Conservation (phyloP, 345 rosid species). For the Eucalyptus fibrosa region DNA sequence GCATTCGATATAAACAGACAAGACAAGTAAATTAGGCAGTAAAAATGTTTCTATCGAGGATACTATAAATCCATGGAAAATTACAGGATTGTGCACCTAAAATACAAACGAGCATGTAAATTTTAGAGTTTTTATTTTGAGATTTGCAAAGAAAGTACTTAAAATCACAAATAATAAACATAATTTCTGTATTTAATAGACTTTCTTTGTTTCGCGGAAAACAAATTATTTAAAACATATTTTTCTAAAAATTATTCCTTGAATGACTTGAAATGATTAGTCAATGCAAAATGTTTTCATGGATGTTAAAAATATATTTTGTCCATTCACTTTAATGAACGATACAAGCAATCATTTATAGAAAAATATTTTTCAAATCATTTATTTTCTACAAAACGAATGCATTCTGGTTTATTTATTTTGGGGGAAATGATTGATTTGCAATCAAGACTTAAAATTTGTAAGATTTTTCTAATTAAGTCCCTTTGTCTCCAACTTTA, state of each 20-base stretch:
- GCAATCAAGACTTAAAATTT: background rate
- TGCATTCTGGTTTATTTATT: too few relatives aligned
- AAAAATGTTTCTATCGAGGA: background rate
- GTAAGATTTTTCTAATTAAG: background rate
- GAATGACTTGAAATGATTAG: too few relatives aligned
- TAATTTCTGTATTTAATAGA: background rate
- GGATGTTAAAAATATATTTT: too few relatives aligned
- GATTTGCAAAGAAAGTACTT: background rate
- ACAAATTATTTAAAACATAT: too few relatives aligned
- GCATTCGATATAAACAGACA: background rate
- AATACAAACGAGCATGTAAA: background rate
- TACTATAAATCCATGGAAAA: background rate
- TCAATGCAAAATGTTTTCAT: too few relatives aligned
- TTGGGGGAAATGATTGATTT: too few relatives aligned
- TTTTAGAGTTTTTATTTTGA: background rate
- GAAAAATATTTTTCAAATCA: too few relatives aligned
- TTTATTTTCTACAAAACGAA: too few relatives aligned
- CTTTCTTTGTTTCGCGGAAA: background rate
- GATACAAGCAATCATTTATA: too few relatives aligned
- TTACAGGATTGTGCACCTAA: background rate
- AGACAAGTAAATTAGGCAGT: background rate
- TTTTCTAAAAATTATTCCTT: too few relatives aligned
- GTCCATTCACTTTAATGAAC: too few relatives aligned
- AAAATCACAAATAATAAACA: background rate
- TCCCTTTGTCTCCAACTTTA: too few relatives aligned